Evolutionary conservation across 805 yeast genomes (phyloP), one percentile per base, ranked within the genome.

Genomic region (Priceomyces fermenticarens): DNA sequence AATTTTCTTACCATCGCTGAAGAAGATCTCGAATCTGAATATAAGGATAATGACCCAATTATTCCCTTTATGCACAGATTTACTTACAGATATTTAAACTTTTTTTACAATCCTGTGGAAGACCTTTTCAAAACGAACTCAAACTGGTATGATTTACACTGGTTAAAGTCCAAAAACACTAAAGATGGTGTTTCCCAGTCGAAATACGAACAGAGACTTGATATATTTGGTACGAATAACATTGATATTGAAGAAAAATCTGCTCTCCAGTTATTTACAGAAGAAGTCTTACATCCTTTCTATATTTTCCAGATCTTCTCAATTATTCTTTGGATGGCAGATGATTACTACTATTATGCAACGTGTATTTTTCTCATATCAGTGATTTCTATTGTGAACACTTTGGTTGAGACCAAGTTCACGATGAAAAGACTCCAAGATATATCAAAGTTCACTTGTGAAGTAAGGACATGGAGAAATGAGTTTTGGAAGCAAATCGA

Each of bases 301-400:
- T 93, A 93, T 60, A 77, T 95, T 32, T 93, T 93, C 60, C 99
- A 93, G 67, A 82, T 91, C 1, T 91, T 91, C 57, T 89, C 97
- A 3, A 85, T 93, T 41, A 66, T 90, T 26, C 68, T 93, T 34
- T 93, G 99, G 99, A 74, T 88, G 9, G 78, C 88, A 11, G 99
- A 93, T 61, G 84, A 86, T 52, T 93, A 95, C 62, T 86, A 83
- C 59, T 93, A 91, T 64, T 93, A 93, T 58, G 99, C 99, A 0
- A 73, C 80, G 13, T 95, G 99, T 62, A 93, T 93, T 45, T 83
- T 93, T 50, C 42, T 89, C 28, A 93, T 93, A 27, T 93, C 99
- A 0, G 58, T 89, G 30, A 65, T 86, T 3, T 87, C 97, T 2
- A 83, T 93, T 17, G 64, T 74, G 12, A 87, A 89, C 53, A 85